Percentiles rank a stretch among this genome's conserved stretches.
Evolutionary conservation across 2,329 filamentous ascomycete genomes (phyloP).

Genomic region (Pyrenochaeta sp.): DNA sequence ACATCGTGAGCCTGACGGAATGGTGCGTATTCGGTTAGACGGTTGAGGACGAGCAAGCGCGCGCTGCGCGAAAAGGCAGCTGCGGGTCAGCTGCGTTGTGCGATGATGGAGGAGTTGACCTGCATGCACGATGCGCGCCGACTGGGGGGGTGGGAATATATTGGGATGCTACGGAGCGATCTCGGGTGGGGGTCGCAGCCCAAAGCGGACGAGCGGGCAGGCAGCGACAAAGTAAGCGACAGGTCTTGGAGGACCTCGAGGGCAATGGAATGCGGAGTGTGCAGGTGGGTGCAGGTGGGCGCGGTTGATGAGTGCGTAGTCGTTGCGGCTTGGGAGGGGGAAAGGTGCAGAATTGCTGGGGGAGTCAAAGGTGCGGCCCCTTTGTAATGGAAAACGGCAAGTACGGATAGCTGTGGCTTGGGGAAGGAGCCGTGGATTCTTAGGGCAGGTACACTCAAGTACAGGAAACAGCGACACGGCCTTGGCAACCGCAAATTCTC

Average conservation of each 20-base stretch:
- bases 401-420: constrained; percentile 1
- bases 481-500: constrained; percentile 16
- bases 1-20: constrained; percentile 41
- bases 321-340: background rate
- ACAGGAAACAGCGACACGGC: constrained; percentile 20
- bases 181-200: constrained; percentile 27
- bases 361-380: background rate
- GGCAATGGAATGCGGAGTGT: constrained; percentile 16
- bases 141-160: constrained; percentile 16
- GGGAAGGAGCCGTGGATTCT: constrained; percentile 12
- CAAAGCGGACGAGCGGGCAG: constrained; percentile 24
- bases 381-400: background rate
- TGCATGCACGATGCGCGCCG: constrained; percentile 26
- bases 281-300: constrained; percentile 9
- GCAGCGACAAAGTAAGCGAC: constrained; percentile 13
- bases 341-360: background rate
- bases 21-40: constrained; percentile 27
- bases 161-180: constrained; percentile 33
- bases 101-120: constrained; percentile 17
- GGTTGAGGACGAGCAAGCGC: constrained; percentile 38
- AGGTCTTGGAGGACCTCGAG: background rate
- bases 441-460: constrained; percentile 21
- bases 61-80: constrained; percentile 39
- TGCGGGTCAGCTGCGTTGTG: constrained; percentile 36
- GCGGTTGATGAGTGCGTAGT: constrained; percentile 1